Base-by-base conservation (phyloP, 768 basidiomycete genomes). In the Termitomyces sp. region DNA sequence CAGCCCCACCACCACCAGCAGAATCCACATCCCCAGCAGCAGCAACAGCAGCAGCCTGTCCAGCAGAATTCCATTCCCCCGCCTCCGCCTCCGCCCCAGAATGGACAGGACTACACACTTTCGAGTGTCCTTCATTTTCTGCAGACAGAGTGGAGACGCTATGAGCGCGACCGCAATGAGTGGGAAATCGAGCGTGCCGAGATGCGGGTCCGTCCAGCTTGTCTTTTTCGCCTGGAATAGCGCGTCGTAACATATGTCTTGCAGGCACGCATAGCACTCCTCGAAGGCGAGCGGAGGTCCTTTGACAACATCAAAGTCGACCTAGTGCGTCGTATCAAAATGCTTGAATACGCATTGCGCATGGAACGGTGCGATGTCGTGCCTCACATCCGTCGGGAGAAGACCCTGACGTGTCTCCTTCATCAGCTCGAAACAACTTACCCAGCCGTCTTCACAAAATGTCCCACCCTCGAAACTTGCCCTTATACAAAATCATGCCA, bases 151-250 rank as follows among this genome's bases (percentile, higher is more conserved):
- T 98, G 95, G 93, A 82, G 97, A 61, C 82, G 92, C 59, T 98
- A 97, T 68, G 97, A 98, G 73, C 87, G 95, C 71, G 97, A 99
- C 76, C 83, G 96, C 67, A 99, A 99, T 70, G 97, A 99, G 75
- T 99, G 96, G 96, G 97, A 99, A 79, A 99, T 99, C 66, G 97
- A 98, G 74, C 81, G 97, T 65, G 97, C 97, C 33, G 97, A 98
- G 74, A 98, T 98, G 95, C 82, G 96, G 81, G 94, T 94, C 62
- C 67, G 91, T 84, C 44, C 60, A 55, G 61, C 52, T 45, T 57
- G 54, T 57, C 62, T 47, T 60, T 55, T 62, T 57, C 46, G 46
- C 48, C 3, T 32, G 54, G 59, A 65, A 62, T 64, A 55, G 69
- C 63, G 65, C 68, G 66, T 72, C 70, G 62, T 69, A 62, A 70